phyloP scores from a whole-genome alignment of 495 filamentous ascomycete species.

The Aspergillus ellipticus region DNA sequence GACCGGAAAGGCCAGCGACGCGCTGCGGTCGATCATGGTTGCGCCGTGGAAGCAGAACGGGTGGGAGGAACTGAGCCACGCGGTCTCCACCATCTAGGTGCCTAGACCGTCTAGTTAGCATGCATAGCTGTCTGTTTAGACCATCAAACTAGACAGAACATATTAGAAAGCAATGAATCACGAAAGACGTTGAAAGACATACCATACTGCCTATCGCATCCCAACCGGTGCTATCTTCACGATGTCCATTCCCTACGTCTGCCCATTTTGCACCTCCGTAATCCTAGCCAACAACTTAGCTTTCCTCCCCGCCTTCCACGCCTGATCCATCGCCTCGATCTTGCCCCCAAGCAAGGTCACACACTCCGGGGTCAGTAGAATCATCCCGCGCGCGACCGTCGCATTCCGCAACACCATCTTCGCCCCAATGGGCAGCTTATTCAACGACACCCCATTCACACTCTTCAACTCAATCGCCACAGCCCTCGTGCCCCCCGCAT shows the following conservation, averaged over 20 bases:
- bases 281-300: slow-evolving; percentile 60
- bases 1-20: slow-evolving; percentile 65
- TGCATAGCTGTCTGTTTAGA: neutral
- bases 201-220: slow-evolving; percentile 1
- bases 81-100: slow-evolving; percentile 22
- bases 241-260: neutral
- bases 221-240: neutral
- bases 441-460: slow-evolving; percentile 61
- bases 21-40: slow-evolving; percentile 71
- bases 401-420: slow-evolving; percentile 71
- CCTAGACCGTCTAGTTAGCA: slow-evolving; percentile 1
- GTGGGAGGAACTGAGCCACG: slow-evolving; percentile 53
- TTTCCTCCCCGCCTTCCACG: slow-evolving; percentile 73
- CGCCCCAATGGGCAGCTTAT: slow-evolving; percentile 67
- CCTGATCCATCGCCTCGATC: slow-evolving; percentile 73
- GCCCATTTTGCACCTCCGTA: slow-evolving; percentile 22
- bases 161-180: slow-evolving; percentile 11
- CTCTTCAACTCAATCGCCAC: slow-evolving; percentile 70
- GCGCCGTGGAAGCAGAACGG: slow-evolving; percentile 71
- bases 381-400: slow-evolving; percentile 68
- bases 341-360: slow-evolving; percentile 76
- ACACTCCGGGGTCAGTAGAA: slow-evolving; percentile 65
- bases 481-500: slow-evolving; percentile 64
- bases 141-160: slow-evolving; percentile 1
- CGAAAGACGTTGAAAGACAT: slow-evolving; percentile 4